phyloP scores from a whole-genome alignment of 2,329 filamentous ascomycete genomes.

The Ascocoryne sarcoides region DNA sequence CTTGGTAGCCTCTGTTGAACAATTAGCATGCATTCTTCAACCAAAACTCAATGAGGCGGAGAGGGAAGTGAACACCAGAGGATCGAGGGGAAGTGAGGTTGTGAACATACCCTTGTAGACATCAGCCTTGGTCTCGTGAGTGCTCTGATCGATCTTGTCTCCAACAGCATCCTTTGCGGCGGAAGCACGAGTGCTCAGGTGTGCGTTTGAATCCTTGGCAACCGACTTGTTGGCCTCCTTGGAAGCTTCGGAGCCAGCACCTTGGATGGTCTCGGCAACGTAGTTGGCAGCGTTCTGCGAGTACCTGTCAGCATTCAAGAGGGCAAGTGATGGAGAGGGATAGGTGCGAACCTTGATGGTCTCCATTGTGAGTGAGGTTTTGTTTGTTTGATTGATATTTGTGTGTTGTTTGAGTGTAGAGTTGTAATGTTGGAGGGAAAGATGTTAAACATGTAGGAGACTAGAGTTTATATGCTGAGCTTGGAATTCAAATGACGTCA shows the following conservation, averaged over 20 bases:
- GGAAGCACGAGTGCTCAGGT: conserved; percentile 36
- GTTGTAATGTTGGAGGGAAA: too few relatives aligned
- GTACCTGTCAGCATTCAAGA: too few relatives aligned
- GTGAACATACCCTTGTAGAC: conserved; percentile 39
- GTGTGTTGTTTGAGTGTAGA: conserved; percentile 13
- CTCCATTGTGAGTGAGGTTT: conserved; percentile 28
- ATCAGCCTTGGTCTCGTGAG: conserved; percentile 40
- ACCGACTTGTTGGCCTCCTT: conserved; percentile 51
- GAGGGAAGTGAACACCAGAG: too few relatives aligned
- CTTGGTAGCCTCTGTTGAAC: conserved; percentile 27
- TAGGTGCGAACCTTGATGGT: conserved; percentile 25
- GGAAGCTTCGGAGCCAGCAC: conserved; percentile 37
- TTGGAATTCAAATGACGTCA: too few relatives aligned
- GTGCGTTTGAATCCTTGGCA: conserved; percentile 42
- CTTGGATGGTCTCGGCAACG: conserved; percentile 45
- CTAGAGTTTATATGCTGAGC: too few relatives aligned
- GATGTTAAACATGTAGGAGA: too few relatives aligned
- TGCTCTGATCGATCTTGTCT: conserved; percentile 45
- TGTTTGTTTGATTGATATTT: conserved; percentile 11
- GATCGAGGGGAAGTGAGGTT: too few relatives aligned
- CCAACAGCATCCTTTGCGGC: conserved; percentile 41
- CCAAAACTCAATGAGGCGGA: neutral
- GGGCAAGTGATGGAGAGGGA: too few relatives aligned
- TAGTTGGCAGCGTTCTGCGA: conserved; percentile 47
- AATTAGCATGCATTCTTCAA: conserved; percentile 6